Evolutionary conservation across 2,329 filamentous ascomycete species (phyloP).

Genomic region (Fonsecaea erecta): DNA sequence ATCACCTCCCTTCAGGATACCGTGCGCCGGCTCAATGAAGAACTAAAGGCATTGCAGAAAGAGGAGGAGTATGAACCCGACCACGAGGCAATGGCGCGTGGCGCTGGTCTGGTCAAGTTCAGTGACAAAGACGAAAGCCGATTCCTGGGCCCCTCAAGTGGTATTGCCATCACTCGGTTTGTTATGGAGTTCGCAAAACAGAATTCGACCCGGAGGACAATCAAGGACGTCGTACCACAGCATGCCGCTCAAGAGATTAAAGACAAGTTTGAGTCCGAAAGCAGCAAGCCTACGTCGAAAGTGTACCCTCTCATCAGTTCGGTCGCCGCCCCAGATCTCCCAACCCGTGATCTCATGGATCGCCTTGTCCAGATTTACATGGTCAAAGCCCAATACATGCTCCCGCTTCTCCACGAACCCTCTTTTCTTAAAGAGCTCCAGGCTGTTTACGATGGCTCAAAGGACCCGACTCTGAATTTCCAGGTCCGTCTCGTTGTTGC

Average conservation of each 20-base stretch:
- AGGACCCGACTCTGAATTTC: constrained; percentile 84
- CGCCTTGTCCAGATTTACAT: constrained; percentile 83
- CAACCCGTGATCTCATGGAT: constrained; percentile 73
- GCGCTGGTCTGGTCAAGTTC: constrained; percentile 82
- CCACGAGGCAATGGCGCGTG: constrained; percentile 83
- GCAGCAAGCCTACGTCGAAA: constrained; percentile 70
- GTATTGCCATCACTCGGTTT: constrained; percentile 90
- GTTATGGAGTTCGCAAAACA: constrained; percentile 97
- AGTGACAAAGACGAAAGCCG: constrained; percentile 85
- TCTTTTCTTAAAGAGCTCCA: constrained; percentile 76
- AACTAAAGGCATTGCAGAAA: constrained; percentile 77
- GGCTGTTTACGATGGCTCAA: constrained; percentile 76
- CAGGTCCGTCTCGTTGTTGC: constrained; percentile 89
- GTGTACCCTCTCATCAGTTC: constrained; percentile 90
- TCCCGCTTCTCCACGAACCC: constrained; percentile 83
- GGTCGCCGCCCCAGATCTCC: constrained; percentile 75
- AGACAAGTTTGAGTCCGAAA: constrained; percentile 70
- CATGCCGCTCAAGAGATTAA: constrained; percentile 67
- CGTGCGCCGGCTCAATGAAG: constrained; percentile 78
- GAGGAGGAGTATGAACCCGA: constrained; percentile 74
- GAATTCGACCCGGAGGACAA: constrained; percentile 86
- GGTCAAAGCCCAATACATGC: constrained; percentile 86
- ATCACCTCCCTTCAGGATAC: constrained; percentile 89
- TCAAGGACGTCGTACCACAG: constrained; percentile 89
- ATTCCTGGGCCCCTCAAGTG: constrained; percentile 91